Percentiles rank a stretch among this genome's conserved stretches.
These are phyloP conservation scores for Fusarium kyushuense DNA, from an alignment of 2,329 filamentous ascomycete genomes.

Conservation along the genomic window DNA sequence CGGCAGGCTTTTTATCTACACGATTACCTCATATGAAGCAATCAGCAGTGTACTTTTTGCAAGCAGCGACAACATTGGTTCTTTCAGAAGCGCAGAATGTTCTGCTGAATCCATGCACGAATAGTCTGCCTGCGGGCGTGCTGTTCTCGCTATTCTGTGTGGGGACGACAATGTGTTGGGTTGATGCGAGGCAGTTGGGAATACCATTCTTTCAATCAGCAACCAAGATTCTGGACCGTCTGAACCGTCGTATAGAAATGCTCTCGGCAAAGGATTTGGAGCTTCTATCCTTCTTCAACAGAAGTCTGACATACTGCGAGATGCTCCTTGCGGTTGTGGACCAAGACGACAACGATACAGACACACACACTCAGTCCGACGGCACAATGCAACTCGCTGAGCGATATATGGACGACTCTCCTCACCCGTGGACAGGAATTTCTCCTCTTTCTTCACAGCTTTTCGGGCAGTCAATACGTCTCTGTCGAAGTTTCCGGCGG, in stretches of 20 bases:
- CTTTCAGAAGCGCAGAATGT: slow-evolving; percentile 52
- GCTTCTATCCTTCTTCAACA: slow-evolving; percentile 54
- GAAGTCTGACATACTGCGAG: slow-evolving; percentile 56
- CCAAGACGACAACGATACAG: slow-evolving; percentile 40
- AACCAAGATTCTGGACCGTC: slow-evolving; percentile 42
- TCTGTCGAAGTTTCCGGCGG: slow-evolving; percentile 53
- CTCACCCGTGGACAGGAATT: slow-evolving; percentile 57
- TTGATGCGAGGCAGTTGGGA: slow-evolving; percentile 52
- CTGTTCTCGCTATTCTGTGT: slow-evolving; percentile 56
- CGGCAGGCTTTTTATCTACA: slow-evolving; percentile 53
- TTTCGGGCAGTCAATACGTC: slow-evolving; percentile 52
- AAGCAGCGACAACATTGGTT: slow-evolving; percentile 51
- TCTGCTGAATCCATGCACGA: slow-evolving; percentile 32
- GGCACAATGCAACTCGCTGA: slow-evolving; percentile 30
- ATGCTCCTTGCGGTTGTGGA: slow-evolving; percentile 56
- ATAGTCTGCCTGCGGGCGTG: slow-evolving; percentile 51
- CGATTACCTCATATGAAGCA: slow-evolving; percentile 54
- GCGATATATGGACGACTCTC: slow-evolving; percentile 34
- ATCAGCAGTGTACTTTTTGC: slow-evolving; percentile 51
- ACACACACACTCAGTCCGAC: neutral
- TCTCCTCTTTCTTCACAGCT: slow-evolving; percentile 52
- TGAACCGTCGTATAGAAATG: slow-evolving; percentile 38
- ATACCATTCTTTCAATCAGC: slow-evolving; percentile 52
- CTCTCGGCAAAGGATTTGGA: slow-evolving; percentile 44
- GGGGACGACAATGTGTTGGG: slow-evolving; percentile 57